Base-by-base conservation (phyloP, 768 basidiomycete species). In the Mycena polygramma region DNA sequence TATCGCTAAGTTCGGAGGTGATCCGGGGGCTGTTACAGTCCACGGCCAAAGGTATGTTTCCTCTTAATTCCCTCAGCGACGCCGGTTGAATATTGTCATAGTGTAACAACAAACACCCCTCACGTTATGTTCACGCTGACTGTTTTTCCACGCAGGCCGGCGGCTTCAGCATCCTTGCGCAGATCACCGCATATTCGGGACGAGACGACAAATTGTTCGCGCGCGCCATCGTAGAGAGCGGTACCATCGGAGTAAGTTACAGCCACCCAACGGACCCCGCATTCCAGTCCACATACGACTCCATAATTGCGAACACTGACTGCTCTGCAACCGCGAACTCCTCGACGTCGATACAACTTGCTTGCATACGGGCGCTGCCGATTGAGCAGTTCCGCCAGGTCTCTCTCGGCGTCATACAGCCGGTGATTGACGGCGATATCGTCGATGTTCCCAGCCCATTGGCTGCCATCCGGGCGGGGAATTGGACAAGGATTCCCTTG, bases 321-420 rank as follows among this genome's bases (percentile, higher is more conserved):
- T 63, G 69, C 30, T 54, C 69, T 2, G 52, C 62, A 14, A 70
- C 69, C 1, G 54, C 48, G 7, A 64, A 57, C n/a, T 37, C n/a
- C 7, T 43, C 69, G 20, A 46, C 55, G 36, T 41, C 46, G 0
- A 30, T n/a, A 4, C 68, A 69, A 41, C 62, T 69, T 22, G 61
- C 20, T 24, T 69, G 68, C 55, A 57, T 69, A 20, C 68, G 68
- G 26, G 7, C 68, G 20, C 61, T 69, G 20, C 62, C 68, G 20
- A 58, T 69, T 22, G 62, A 69, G 37, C 20, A 57, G 49, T 69
- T 63, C 37, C 61, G 68, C 36, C 43, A 69, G 19, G 24, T 51
- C 7, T 69, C 68, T 1, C 49, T 58, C 22, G 68, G 68, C 7
- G 10, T 35, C 6, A 69, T 59, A 8, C 52, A 53, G 26, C 52